Conservation (phyloP, 2,329 filamentous ascomycete species). For the Byssochlamys sp. region DNA sequence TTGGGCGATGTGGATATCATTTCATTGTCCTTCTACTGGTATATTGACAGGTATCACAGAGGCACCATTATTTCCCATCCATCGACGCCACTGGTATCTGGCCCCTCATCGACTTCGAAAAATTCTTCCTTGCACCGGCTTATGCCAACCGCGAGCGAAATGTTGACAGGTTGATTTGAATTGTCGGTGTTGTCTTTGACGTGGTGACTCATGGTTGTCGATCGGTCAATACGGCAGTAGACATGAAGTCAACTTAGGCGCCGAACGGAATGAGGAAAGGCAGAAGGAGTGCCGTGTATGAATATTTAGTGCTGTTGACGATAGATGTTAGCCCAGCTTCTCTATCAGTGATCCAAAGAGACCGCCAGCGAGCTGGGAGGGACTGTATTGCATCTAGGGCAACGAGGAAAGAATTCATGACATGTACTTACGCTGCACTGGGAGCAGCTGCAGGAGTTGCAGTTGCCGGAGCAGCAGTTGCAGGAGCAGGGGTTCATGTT, state of each 20-base stretch:
- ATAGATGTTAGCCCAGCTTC: neutral
- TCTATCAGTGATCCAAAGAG: neutral
- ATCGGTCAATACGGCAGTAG: neutral
- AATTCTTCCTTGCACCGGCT: neutral
- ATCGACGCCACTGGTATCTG: neutral
- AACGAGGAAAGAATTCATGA: neutral
- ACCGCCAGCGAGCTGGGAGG: neutral
- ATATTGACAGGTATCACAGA: neutral
- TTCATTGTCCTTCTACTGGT: neutral
- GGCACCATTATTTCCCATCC: neutral
- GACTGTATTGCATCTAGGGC: neutral
- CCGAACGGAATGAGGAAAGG: neutral
- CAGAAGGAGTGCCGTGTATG: neutral
- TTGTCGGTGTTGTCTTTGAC: neutral
- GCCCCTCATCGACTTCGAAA: neutral
- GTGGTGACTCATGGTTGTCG: neutral
- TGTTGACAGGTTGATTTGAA: neutral
- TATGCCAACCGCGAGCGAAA: neutral
- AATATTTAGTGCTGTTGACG: neutral
- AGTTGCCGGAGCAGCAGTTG: conserved; percentile 31
- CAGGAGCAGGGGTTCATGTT: conserved; percentile 32
- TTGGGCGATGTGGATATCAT: neutral
- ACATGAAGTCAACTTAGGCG: neutral
- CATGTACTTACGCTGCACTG: conserved; percentile 25
- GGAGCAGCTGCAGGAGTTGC: conserved; percentile 29